These are phyloP conservation scores for Phytopythium cucurbitacearum DNA, from an alignment of 352 stramenopile genomes.

Conservation along the genomic window DNA sequence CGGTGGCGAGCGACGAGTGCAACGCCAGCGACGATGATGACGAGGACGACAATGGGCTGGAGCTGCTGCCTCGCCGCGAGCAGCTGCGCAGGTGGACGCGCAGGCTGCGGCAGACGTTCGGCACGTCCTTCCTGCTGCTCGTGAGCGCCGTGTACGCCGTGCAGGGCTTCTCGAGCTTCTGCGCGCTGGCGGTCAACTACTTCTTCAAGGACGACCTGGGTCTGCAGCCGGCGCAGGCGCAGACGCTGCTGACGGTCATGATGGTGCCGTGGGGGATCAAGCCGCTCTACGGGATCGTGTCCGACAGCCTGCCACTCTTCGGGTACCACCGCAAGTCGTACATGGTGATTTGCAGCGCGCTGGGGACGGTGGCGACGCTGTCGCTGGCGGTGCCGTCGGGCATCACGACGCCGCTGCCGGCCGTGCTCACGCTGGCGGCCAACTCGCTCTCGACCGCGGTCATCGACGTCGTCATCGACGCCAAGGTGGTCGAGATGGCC, in stretches of 20 bases:
- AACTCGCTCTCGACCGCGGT: slow-evolving; percentile 89
- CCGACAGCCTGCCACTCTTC: slow-evolving; percentile 92
- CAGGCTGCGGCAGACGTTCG: slow-evolving; percentile 59
- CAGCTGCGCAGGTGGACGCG: slow-evolving; percentile 47
- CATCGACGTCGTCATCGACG: slow-evolving; percentile 96
- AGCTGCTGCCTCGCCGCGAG: slow-evolving; percentile 19
- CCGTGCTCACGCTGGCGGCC: slow-evolving; percentile 65
- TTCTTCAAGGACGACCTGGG: slow-evolving; percentile 96
- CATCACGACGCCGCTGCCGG: slow-evolving; percentile 49
- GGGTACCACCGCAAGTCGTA: slow-evolving; percentile 95
- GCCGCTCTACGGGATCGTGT: slow-evolving; percentile 95
- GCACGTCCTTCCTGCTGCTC: slow-evolving; percentile 62
- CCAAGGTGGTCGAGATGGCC: slow-evolving; percentile 94
- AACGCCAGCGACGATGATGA: slow-evolving; percentile 13
- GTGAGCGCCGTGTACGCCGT: slow-evolving; percentile 90
- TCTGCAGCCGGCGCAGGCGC: slow-evolving; percentile 90
- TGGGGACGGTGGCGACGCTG: slow-evolving; percentile 57
- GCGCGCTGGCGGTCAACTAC: slow-evolving; percentile 91
- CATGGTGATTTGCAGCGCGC: slow-evolving; percentile 86
- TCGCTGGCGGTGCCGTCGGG: slow-evolving; percentile 45
- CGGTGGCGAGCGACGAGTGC: slow-evolving; percentile 4
- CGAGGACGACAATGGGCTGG: neutral
- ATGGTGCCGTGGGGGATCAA: slow-evolving; percentile 96
- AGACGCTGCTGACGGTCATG: slow-evolving; percentile 91
- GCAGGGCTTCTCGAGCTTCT: slow-evolving; percentile 93